Evolutionary conservation across 2,329 filamentous ascomycete genomes (phyloP), one percentile per base, ranked within the genome.

Genomic region (Botrytis deweyae): DNA sequence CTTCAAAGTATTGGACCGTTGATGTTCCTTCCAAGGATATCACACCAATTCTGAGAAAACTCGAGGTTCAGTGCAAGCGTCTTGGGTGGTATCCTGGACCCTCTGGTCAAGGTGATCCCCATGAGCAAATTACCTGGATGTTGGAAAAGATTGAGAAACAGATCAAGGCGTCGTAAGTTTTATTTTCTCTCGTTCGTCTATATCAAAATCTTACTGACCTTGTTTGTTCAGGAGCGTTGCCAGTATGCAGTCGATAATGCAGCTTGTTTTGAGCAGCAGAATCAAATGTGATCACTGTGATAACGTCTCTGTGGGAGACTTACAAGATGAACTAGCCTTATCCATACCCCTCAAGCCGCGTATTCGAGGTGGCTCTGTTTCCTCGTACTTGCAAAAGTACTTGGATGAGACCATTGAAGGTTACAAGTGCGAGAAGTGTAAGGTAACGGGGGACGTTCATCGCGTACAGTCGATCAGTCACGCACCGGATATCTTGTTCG

Each of bases 91-190:
- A 40, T 46, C 49, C 62, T 49, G 65, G 65, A 68, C 66, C 72
- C 8, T 74, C 64, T 29, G 76, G 77, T 9, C 80, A 81, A 68
- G 79, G 74, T n/a, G 81, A 82, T 61, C 79, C 80, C 29, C 78
- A 80, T 10, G 81, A 82, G 59, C 79, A 80, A 61, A 61, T 79
- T 3, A 73, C 71, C 3, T 80, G 78, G 78, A 74, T 82, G 25
- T 59, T 80, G 12, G 73, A 76, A 10, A 73, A 75, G 25, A 76
- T 81, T 33, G 65, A 70, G 1, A 65, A 78, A n/a, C 78, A 81
- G 65, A 62, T 82, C 14, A 78, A 79, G 18, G 59, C 73, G 10
- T 69, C 74, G 79, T 79, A 76, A 78, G 77, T 74, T 16, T 42
- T 14, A 40, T 9, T 14, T 18, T 20, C 9, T 29, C n/a, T n/a